Conservation (phyloP, 306 rosid species). For the peach (Prunus persica) region Prunus_persica_NCBIv2 NC_034011.1:6148001-6148500, state of each 20-base stretch:
- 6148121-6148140: neutral
- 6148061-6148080: no score
- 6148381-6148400: no score
- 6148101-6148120: neutral
- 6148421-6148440: neutral
- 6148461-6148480: neutral
- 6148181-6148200: neutral
- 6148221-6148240: neutral
- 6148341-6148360: neutral
- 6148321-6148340: neutral
- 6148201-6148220: neutral
- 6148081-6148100: neutral
- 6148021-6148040: neutral
- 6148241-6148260: neutral
- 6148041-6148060: neutral
- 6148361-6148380: no score
- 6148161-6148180: neutral
- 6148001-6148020: neutral
- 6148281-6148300: neutral
- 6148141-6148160: neutral
- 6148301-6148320: neutral
- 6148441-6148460: neutral
- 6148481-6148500: neutral
- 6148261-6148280: neutral
- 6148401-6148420: neutral